A percentile compares a stretch with the other conserved stretches of the same genome.
phyloP scores from a whole-genome alignment of 768 basidiomycete genomes.

The Dacryopinax primogenitus region DNA sequence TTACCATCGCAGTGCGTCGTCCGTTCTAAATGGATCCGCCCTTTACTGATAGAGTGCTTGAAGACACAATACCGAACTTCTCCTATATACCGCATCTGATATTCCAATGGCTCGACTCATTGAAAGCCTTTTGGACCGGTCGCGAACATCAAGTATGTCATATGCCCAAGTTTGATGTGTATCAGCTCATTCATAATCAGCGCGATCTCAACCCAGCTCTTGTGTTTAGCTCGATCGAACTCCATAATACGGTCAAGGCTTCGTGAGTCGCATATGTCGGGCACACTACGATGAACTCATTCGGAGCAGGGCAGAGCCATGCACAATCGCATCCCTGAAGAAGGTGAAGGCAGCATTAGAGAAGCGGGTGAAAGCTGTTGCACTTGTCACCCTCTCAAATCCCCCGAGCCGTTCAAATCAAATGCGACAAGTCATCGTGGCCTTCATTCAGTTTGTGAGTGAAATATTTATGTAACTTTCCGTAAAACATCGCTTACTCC shows the following conservation, averaged over 20 bases:
- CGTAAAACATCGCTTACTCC: not conserved
- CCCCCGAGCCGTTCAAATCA: not conserved
- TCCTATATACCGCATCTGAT: not conserved
- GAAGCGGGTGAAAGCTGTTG: not conserved
- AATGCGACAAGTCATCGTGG: not conserved
- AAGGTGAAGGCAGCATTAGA: not conserved
- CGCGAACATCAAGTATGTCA: not conserved
- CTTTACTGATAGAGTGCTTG: not conserved
- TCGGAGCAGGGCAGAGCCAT: not conserved
- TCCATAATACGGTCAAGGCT: not conserved
- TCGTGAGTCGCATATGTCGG: not conserved
- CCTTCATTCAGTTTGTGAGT: not conserved
- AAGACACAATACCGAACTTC: not conserved
- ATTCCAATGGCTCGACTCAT: not conserved
- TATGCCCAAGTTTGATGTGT: not conserved
- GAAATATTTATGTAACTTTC: not conserved
- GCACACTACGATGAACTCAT: not conserved
- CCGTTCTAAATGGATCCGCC: not conserved
- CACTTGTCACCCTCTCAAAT: not conserved
- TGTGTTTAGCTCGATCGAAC: not conserved
- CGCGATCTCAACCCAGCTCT: not conserved
- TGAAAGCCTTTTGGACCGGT: not conserved
- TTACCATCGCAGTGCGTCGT: too few species aligned
- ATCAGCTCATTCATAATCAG: not conserved
- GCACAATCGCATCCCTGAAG: not conserved